Percentiles rank a stretch among this genome's conserved stretches.
Evolutionary conservation across 768 basidiomycete genomes (phyloP).

Genomic region (Cytidiella melzeri): DNA sequence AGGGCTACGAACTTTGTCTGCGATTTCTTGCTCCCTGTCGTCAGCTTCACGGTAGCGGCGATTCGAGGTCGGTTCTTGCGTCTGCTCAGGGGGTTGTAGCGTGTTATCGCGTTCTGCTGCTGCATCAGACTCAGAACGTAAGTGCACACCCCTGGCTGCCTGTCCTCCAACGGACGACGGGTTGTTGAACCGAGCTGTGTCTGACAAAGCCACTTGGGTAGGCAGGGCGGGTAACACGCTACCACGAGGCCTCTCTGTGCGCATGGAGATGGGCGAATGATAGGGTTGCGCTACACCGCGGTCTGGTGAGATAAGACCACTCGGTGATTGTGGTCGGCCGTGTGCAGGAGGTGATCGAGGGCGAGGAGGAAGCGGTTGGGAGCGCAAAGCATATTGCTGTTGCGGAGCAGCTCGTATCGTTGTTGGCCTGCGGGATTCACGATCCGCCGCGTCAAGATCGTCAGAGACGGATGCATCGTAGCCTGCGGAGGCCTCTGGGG

Average conservation of each 20-base stretch:
- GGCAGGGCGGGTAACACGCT: neutral
- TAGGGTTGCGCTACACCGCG: slow-evolving; percentile 5
- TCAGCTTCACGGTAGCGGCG: slow-evolving; percentile 25
- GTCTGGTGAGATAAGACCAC: slow-evolving; percentile 16
- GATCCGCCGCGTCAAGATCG: slow-evolving; percentile 57
- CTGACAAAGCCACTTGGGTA: slow-evolving; percentile 2
- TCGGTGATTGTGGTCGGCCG: slow-evolving; percentile 14
- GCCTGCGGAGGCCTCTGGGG: slow-evolving; percentile 47
- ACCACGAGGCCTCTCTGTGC: slow-evolving; percentile 3
- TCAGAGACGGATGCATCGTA: slow-evolving; percentile 58
- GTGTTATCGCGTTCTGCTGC: slow-evolving; percentile 42
- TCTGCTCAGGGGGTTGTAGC: slow-evolving; percentile 31
- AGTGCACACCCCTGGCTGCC: slow-evolving; percentile 30
- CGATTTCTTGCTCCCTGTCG: slow-evolving; percentile 16
- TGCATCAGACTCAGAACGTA: slow-evolving; percentile 43
- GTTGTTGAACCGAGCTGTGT: slow-evolving; percentile 11
- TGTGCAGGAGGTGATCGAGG: slow-evolving; percentile 33
- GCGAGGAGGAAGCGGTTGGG: slow-evolving; percentile 20
- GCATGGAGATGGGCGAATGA: neutral
- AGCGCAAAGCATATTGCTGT: slow-evolving; percentile 17
- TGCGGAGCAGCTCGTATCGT: slow-evolving; percentile 35
- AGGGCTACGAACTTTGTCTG: slow-evolving; percentile 14
- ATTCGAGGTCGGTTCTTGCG: slow-evolving; percentile 26
- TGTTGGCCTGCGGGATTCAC: slow-evolving; percentile 37
- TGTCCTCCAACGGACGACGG: neutral